Evolutionary conservation across 352 stramenopile genomes (phyloP).

Genomic region (Poterioochromonas sp.): DNA sequence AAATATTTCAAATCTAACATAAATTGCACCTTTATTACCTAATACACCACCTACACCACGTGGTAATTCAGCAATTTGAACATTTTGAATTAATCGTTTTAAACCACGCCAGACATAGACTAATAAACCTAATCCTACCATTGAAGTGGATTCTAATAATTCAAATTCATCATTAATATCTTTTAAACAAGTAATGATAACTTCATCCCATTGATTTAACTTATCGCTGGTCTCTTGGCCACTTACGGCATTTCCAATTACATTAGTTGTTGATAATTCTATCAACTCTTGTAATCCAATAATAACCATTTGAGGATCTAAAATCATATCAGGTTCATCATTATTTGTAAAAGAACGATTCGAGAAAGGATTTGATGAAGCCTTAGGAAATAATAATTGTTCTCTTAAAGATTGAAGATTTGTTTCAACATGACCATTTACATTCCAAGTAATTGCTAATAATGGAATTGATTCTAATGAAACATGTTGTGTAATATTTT

Average conservation of each 20-base stretch:
- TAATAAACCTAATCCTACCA: background rate
- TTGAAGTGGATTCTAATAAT: background rate
- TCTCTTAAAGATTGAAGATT: background rate
- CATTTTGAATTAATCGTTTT: background rate
- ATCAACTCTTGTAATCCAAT: conserved; percentile 29
- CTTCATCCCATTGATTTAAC: background rate
- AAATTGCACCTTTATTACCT: conserved; percentile 96
- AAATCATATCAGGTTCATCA: background rate
- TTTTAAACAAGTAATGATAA: background rate
- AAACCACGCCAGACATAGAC: background rate
- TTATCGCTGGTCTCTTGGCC: background rate
- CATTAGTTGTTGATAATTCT: conserved; percentile 10
- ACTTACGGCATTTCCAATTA: background rate
- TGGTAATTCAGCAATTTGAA: background rate
- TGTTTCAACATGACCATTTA: background rate
- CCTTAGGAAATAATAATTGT: background rate
- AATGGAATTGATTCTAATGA: too few species aligned
- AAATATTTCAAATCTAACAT: conserved; percentile 89
- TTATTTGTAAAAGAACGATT: background rate
- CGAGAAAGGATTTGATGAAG: background rate
- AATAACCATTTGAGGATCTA: background rate
- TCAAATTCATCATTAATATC: background rate
- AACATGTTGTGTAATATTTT: too few species aligned
- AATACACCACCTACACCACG: conserved; percentile 1
- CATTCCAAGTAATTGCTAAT: conserved; percentile 14